Evolutionary conservation across 179 eudicot species (phyloP), one percentile per base, ranked within the genome.

Genomic region (Camellia oleifera): DNA sequence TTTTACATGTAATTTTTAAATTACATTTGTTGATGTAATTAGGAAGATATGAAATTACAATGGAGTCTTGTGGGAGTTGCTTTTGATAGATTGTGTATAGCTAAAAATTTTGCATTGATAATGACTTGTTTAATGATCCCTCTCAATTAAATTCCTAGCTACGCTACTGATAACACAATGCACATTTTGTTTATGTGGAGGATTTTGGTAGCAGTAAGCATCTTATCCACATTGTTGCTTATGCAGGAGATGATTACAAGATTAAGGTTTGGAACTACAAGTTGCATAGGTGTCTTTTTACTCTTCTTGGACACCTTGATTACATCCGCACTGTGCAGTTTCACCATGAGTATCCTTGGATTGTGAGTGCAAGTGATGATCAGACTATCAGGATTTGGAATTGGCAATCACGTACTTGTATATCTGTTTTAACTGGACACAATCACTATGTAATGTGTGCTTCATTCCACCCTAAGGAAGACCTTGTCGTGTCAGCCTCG

Each of bases 391-490:
- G 98, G 78, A 86, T 94, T 64, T 94, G 98, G 98, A 94, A 94
- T 76, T 94, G 98, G 98, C 97, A 94, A 72, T 94, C 98, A 0
- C 88, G 97, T 26, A 91, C 97, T 2, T 94, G 98, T 75, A 86
- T 94, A 15, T 91, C 98, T 81, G 98, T 94, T 18, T 83, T 94
- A 90, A 94, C 97, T 6, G 98, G 98, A 40, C 98, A 94, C 86
- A 94, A 93, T 81, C 98, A 93, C 81, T 93, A 93, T 81, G 98
- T 93, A 44, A 93, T 93, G 98, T 93, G 98, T 82, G 98, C 98
- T 67, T 84, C 94, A 53, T 94, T 94, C 82, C 98, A 94, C 81
- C 98, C 93, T 40, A 92, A 90, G 83, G 98, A 94, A 72, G 98
- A 94, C 86, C 91, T 94, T 78, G 91, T 94, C 20, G 97, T 94